Evolutionary conservation across 1,284 basidiomycete species (phyloP), one percentile per base, ranked within the genome.

Genomic region (Volvariella surrecta): DNA sequence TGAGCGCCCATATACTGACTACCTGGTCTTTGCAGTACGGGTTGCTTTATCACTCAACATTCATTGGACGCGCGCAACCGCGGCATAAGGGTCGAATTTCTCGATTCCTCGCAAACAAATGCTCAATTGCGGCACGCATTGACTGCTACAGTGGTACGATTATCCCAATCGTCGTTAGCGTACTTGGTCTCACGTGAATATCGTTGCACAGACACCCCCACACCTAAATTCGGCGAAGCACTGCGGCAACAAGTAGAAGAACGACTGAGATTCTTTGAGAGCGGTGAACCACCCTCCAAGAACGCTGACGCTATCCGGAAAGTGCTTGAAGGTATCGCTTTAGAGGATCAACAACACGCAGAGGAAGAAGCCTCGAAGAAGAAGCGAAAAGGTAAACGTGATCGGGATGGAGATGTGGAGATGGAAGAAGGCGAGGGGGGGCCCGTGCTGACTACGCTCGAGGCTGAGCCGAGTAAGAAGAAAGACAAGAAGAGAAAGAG

Each of bases 11-110:
- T 7, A 17, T 38, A 16, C 31, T 34, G 40, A 32, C 39, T 13
- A 8, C 31, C 40, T 51, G 18, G 48, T 31, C n/a, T n/a, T 39
- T 44, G 3, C 58, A 92, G 88, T 95, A 95, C 58, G 92, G 92
- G 58, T 77, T 95, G 39, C 76, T 96, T 54, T 95, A 93, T 64
- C 90, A 95, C 66, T 92, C 89, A 13, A 79, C 90, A 15, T 98
- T 94, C 71, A 99, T 99, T 58, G 92, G 93, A 17, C 86, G 95
- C 42, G 94, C 96, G 2, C 89, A 85, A 13, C 76, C 92, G 45
- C 96, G 96, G 67, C 85, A 93, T 75, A 99, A 99, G 75, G 95
- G 95, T 30, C 85, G 96, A 48, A 98, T 98, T 63, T 96, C 93
- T 9, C 84, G 94, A 32, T 97, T 96, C 79, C 74, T 99, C 28